Evolutionary conservation across 2,329 filamentous ascomycete genomes (phyloP).

Genomic region (Talaromyces sp.): DNA sequence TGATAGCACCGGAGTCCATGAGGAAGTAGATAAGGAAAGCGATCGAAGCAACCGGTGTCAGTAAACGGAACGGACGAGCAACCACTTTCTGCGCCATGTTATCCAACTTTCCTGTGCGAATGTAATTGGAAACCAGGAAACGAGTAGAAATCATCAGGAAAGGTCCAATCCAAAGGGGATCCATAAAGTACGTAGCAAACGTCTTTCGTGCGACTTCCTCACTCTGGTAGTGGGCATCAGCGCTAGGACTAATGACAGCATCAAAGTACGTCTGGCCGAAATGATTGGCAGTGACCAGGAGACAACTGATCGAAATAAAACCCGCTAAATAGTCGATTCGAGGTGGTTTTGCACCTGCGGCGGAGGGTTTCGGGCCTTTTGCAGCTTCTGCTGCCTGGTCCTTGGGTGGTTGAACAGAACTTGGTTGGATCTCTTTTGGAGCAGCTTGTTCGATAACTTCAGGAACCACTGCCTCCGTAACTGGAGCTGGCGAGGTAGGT

Average conservation of each 20-base stretch:
- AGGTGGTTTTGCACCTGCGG: constrained; percentile 3
- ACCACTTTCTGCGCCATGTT: constrained; percentile 42
- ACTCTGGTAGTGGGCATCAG: constrained; percentile 32
- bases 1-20: constrained; percentile 39
- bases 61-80: constrained; percentile 39
- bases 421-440: neutral
- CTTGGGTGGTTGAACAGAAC: neutral
- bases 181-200: constrained; percentile 40
- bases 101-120: constrained; percentile 38
- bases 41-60: constrained; percentile 42
- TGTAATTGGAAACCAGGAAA: constrained; percentile 39
- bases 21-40: constrained; percentile 44
- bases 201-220: constrained; percentile 39
- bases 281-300: constrained; percentile 42
- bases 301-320: constrained; percentile 38
- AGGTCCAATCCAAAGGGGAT: constrained; percentile 44
- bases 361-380: neutral
- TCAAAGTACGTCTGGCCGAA: constrained; percentile 42
- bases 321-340: constrained; percentile 45
- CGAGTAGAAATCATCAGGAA: constrained; percentile 47
- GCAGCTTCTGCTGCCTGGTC: neutral
- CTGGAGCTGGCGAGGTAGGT: neutral
- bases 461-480: neutral
- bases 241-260: constrained; percentile 31
- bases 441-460: neutral